Evolutionary conservation across 495 filamentous ascomycete genomes (phyloP).

Genomic region (Baudoinia panamericana): DNA sequence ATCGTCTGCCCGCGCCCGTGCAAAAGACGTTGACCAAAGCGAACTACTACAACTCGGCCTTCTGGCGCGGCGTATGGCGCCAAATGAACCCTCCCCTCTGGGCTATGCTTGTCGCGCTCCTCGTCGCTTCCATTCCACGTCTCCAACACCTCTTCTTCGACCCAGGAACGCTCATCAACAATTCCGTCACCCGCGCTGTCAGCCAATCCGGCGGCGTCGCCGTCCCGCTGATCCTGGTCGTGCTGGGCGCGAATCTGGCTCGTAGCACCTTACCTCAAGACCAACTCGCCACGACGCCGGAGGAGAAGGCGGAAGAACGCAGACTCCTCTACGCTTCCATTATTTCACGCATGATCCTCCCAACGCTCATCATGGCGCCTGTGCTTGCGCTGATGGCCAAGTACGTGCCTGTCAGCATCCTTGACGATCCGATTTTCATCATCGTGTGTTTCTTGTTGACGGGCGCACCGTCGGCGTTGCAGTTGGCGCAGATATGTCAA

Average conservation of each 20-base stretch:
- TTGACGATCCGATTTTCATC: conserved; percentile 96
- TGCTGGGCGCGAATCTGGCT: conserved; percentile 85
- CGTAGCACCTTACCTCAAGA: conserved; percentile 40
- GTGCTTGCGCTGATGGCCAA: conserved; percentile 81
- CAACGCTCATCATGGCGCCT: conserved; percentile 87
- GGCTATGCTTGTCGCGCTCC: conserved; percentile 82
- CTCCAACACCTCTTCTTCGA: conserved; percentile 79
- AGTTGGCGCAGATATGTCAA: conserved; percentile 96
- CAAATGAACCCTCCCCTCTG: conserved; percentile 98
- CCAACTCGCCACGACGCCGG: conserved; percentile 31
- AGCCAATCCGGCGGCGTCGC: conserved; percentile 76
- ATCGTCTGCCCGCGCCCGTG: conserved; percentile 43
- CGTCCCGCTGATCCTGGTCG: conserved; percentile 91
- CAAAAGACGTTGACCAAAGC: conserved; percentile 40
- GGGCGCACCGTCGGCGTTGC: conserved; percentile 85
- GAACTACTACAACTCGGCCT: conserved; percentile 34
- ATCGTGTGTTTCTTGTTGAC: conserved; percentile 94
- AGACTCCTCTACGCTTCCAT: conserved; percentile 76
- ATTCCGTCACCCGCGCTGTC: conserved; percentile 83
- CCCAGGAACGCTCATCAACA: conserved; percentile 78
- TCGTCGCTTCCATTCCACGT: conserved; percentile 79
- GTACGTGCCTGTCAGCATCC: conserved; percentile 80
- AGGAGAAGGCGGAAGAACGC: conserved; percentile 50
- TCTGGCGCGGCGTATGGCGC: conserved; percentile 58
- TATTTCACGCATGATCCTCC: conserved; percentile 81